Evolutionary conservation across 164 flowering plant species (phyloP).

Genomic region (Kalanchoe fedtschenkoi): DNA sequence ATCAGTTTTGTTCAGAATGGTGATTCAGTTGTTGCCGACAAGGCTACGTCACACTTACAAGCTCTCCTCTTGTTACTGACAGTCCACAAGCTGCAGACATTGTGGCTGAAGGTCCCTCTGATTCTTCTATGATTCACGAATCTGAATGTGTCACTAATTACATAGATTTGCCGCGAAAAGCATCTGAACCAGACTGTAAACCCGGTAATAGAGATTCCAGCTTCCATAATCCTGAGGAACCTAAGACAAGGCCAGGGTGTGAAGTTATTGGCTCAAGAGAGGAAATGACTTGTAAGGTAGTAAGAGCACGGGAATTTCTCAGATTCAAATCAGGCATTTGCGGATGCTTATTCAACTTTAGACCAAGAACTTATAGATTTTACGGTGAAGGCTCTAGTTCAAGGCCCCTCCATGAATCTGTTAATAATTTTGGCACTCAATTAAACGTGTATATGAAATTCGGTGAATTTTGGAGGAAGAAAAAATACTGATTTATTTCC

Average conservation of each 20-base stretch:
- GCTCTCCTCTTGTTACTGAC: slow-evolving; percentile 7
- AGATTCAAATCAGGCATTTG: slow-evolving; percentile 60
- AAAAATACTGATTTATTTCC: too few species aligned
- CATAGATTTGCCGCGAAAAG: background rate
- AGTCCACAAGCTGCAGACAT: slow-evolving; percentile 5
- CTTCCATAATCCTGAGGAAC: slow-evolving; percentile 14
- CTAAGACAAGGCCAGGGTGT: slow-evolving; percentile 12
- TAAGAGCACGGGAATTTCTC: slow-evolving; percentile 16
- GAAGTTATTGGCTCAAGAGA: slow-evolving; percentile 20
- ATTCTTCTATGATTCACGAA: background rate
- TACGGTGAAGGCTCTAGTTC: slow-evolving; percentile 28
- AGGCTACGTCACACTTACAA: slow-evolving; percentile 11
- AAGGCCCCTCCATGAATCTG: too few species aligned
- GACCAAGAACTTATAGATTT: slow-evolving; percentile 48
- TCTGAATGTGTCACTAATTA: background rate
- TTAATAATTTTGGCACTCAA: too few species aligned
- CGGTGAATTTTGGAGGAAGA: too few species aligned
- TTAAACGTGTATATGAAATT: too few species aligned
- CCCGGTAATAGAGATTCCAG: background rate
- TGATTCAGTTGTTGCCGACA: background rate
- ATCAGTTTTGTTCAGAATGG: slow-evolving; percentile 14
- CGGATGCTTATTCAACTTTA: slow-evolving; percentile 74
- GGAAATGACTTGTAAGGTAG: slow-evolving; percentile 16
- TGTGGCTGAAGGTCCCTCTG: slow-evolving; percentile 13
- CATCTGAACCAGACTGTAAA: background rate